Conservation (phyloP, 176 grass and related monocot genomes). For the Areca catechu region DNA sequence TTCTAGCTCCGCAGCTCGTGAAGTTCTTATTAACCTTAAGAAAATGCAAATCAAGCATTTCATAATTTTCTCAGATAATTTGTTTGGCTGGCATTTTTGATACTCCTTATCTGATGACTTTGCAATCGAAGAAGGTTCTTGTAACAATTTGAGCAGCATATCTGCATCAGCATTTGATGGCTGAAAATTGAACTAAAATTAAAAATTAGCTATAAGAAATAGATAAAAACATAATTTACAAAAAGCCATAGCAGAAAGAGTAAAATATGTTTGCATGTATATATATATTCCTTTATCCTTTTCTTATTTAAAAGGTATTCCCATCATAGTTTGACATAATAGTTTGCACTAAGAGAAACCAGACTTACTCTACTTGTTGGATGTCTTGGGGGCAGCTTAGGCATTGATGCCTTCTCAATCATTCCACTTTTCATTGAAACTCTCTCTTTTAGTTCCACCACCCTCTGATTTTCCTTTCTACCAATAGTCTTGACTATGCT, state of each 20-base stretch:
- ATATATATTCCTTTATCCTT: too few species aligned
- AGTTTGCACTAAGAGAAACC: neutral
- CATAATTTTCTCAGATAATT: slow-evolving; percentile 84
- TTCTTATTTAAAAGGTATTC: too few species aligned
- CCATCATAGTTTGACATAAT: too few species aligned
- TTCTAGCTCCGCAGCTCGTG: slow-evolving; percentile 40
- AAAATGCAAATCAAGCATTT: slow-evolving; percentile 85
- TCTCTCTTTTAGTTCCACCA: slow-evolving; percentile 16
- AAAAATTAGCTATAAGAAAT: neutral
- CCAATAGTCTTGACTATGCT: slow-evolving; percentile 13
- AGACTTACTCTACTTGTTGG: slow-evolving; percentile 23
- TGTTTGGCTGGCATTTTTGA: slow-evolving; percentile 43
- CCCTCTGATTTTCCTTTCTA: slow-evolving; percentile 11
- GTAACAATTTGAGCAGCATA: slow-evolving; percentile 10
- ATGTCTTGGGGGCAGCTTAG: slow-evolving; percentile 18
- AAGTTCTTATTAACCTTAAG: slow-evolving; percentile 60
- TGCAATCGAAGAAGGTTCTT: slow-evolving; percentile 18
- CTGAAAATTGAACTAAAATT: neutral
- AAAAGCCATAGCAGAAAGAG: neutral
- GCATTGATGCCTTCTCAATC: slow-evolving; percentile 8
- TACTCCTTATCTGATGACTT: slow-evolving; percentile 17
- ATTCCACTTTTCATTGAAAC: slow-evolving; percentile 21
- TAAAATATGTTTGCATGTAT: neutral
- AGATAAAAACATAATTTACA: slow-evolving; percentile 4
- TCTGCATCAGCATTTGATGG: slow-evolving; percentile 13